Percentiles rank a stretch among this genome's conserved stretches.
phyloP scores from a whole-genome alignment of 23 red algal genomes.

The Chondrus crispus region DNA sequence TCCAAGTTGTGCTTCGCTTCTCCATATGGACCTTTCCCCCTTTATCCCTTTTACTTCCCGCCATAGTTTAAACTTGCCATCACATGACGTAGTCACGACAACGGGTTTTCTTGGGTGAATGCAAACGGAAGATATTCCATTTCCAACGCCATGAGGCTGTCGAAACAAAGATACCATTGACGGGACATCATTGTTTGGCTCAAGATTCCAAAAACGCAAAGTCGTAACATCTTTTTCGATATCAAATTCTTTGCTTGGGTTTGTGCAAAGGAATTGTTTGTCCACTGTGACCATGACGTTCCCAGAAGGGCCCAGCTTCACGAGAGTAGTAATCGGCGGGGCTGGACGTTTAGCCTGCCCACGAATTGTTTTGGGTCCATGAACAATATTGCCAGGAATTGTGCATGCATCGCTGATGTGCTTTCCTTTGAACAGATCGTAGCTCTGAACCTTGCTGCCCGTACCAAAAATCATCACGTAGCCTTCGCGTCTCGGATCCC shows the following conservation, averaged over 20 bases:
- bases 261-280: neutral
- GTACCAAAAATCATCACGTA: slow-evolving; percentile 21
- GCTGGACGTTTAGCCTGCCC: neutral
- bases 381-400: slow-evolving; percentile 16
- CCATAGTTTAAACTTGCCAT: slow-evolving; percentile 52
- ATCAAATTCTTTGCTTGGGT: neutral
- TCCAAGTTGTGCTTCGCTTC: slow-evolving; percentile 14
- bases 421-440: slow-evolving; percentile 28
- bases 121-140: slow-evolving; percentile 8
- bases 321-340: neutral
- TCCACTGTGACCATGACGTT: slow-evolving; percentile 46
- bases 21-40: neutral
- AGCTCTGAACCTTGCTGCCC: slow-evolving; percentile 34
- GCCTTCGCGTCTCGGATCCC: neutral
- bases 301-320: neutral
- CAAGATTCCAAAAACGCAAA: slow-evolving; percentile 18
- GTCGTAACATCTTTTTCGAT: neutral
- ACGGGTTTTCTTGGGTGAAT: slow-evolving; percentile 29
- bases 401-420: slow-evolving; percentile 26
- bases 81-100: slow-evolving; percentile 23
- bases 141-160: slow-evolving; percentile 36
- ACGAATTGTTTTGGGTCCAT: neutral
- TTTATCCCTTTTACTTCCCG: neutral
- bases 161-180: slow-evolving; percentile 7
- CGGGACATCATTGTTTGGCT: neutral